Percentiles rank a stretch among this genome's conserved stretches.
Evolutionary conservation across 1,284 basidiomycete genomes (phyloP).

Genomic region (Puccinia hordei): DNA sequence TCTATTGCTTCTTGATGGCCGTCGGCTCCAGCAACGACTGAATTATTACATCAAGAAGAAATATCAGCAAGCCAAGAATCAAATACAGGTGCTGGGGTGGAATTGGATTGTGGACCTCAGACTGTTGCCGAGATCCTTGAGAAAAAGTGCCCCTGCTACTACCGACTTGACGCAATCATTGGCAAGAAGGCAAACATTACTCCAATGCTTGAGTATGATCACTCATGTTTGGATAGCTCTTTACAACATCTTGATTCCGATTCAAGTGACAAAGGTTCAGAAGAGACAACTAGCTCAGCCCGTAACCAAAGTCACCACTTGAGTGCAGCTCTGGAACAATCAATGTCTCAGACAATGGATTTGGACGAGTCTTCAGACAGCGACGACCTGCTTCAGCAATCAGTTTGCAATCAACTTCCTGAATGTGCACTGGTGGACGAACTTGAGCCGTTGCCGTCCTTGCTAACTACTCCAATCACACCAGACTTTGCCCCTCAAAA

Average conservation of each 20-base stretch:
- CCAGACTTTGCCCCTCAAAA: not conserved
- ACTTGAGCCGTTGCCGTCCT: no score
- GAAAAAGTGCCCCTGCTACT: slow-evolving; percentile 20
- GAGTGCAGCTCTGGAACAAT: not conserved
- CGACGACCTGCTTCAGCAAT: not conserved
- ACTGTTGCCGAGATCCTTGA: not conserved
- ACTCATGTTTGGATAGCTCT: not conserved
- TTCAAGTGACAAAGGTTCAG: not conserved
- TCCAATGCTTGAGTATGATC: not conserved
- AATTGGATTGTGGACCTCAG: not conserved
- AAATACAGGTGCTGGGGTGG: not conserved
- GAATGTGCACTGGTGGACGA: no score
- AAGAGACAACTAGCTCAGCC: not conserved
- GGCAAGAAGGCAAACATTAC: not conserved
- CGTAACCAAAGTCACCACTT: not conserved
- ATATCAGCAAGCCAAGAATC: not conserved
- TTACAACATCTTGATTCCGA: not conserved
- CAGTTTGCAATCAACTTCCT: no score
- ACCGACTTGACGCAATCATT: not conserved
- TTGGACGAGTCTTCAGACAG: not conserved
- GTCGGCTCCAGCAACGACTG: not conserved
- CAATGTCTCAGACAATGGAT: not conserved
- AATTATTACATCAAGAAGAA: not conserved
- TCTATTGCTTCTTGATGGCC: not conserved
- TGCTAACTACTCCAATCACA: not conserved